Evolutionary conservation across 2,329 filamentous ascomycete species (phyloP).

Genomic region (Sclerotinia spermophila): DNA sequence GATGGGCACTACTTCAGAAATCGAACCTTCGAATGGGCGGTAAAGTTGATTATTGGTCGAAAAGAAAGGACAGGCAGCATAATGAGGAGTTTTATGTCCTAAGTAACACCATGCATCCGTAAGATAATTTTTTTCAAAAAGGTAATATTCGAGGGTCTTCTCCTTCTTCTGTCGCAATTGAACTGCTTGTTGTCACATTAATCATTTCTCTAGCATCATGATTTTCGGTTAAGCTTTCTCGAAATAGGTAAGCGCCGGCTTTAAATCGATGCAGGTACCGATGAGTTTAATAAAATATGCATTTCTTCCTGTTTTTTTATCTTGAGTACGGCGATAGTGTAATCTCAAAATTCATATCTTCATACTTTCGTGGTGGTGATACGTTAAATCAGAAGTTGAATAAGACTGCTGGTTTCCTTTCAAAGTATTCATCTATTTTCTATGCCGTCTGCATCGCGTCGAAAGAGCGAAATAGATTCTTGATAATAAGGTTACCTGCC

Average conservation of each 20-base stretch:
- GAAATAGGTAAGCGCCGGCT: constrained; percentile 14
- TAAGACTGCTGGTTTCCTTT: neutral
- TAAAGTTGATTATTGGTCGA: constrained; percentile 5
- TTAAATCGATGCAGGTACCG: constrained; percentile 19
- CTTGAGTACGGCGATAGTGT: neutral
- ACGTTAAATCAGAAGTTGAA: neutral
- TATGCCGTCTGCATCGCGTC: neutral
- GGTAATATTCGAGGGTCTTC: constrained; percentile 4
- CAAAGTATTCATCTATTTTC: neutral
- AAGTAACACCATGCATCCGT: constrained; percentile 14
- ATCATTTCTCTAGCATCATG: constrained; percentile 8
- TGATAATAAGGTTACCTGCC: neutral
- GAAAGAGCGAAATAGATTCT: neutral
- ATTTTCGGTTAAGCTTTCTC: constrained; percentile 15
- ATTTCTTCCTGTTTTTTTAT: neutral
- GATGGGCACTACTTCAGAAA: constrained; percentile 10
- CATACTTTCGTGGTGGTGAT: neutral
- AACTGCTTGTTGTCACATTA: constrained; percentile 17
- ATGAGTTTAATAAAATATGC: constrained; percentile 18
- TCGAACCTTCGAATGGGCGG: constrained; percentile 5
- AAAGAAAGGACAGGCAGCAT: constrained; percentile 13
- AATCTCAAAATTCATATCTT: neutral
- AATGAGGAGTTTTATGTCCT: constrained; percentile 11
- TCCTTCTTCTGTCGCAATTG: constrained; percentile 1
- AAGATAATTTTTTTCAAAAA: neutral